Percentiles rank a stretch among this genome's conserved stretches.
These are phyloP conservation scores for Aspergillus cejpii DNA, from an alignment of 2,329 filamentous ascomycete species.

Conservation along the genomic window DNA sequence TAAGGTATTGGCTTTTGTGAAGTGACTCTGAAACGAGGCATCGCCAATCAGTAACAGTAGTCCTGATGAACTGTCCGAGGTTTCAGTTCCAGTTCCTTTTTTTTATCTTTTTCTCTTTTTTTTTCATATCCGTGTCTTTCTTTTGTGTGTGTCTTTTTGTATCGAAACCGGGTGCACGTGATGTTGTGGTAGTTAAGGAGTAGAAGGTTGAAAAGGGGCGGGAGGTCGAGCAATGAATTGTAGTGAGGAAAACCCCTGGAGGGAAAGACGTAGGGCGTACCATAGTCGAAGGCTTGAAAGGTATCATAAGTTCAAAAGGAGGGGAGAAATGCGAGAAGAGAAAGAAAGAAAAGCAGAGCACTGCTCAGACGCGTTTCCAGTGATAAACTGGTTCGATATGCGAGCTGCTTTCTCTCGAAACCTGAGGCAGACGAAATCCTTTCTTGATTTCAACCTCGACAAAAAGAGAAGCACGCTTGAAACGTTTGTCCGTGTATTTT, in stretches of 20 bases:
- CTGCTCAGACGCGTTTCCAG: constrained; percentile 16
- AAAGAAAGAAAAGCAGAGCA: constrained; percentile 5
- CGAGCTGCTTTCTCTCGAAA: constrained; percentile 13
- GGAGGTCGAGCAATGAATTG: constrained; percentile 9
- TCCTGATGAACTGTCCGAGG: not conserved
- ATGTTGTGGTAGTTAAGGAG: not conserved
- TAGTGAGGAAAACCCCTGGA: not conserved
- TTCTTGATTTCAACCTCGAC: constrained; percentile 67
- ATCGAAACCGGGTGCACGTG: not conserved
- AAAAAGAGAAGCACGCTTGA: constrained; percentile 74
- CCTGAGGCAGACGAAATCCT: constrained; percentile 49
- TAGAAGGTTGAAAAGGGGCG: not conserved
- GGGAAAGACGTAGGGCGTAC: not conserved
- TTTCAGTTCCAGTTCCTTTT: not conserved
- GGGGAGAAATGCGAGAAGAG: constrained; percentile 9
- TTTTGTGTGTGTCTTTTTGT: constrained; percentile 2
- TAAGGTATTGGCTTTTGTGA: not conserved
- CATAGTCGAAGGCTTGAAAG: not conserved
- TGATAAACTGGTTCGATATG: constrained; percentile 12
- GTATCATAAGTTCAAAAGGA: constrained; percentile 2
- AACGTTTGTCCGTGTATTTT: constrained; percentile 83
- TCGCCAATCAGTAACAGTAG: not conserved
- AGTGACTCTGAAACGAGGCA: not conserved
- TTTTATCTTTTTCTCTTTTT: not conserved
- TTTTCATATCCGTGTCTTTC: not conserved